Base-by-base conservation (phyloP, 345 rosid species). In the Sisymbrium irio region DNA sequence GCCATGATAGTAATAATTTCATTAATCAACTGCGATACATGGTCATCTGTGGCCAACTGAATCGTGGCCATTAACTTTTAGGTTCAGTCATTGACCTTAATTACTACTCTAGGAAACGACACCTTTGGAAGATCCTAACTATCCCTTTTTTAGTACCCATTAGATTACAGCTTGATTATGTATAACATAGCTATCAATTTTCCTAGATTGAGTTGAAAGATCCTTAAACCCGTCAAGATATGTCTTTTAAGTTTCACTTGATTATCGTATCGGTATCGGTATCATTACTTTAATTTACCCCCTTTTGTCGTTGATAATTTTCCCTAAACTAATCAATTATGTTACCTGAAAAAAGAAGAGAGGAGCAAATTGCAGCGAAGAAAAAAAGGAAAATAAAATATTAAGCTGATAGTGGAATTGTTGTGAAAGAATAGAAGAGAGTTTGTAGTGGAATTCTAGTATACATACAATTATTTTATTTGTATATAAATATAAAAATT, bases 151-250 rank as follows among this genome's bases (percentile, higher is more conserved):
- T 20, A 20, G 55, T 20, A 61, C 25, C 30, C 32, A 62, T 17
- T 8, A 25, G 61, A 51, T 11, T 49, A 49, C 30, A 41, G 13
- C 13, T 41, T 19, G 14, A 62, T 51, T 62, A 54, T 62, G 2
- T 14, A 30, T 45, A 20, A 37, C 14, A 55, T 3, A 65, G 50
- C 33, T 57, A 35, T 65, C 19, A 9, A 27, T 51, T 41, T 54
- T 33, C 13, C 61, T 47, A 19, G 55, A 19, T 44, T 44, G 64
- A 75, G 37, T 37, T 75, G 74, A 68, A 68, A 76, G 74, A 69
- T 68, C 75, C 70, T 69, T 42, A 69, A 69, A 51, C 42, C 35
- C 28, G 28, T 3, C 47, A 51, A 18, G 6, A 33, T 33, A 20
- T 41, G 3, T 42, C 42, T 75, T 41, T 42, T 40, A 61, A 53